Conservation (phyloP, 2,329 filamentous ascomycete species). For the Trichoderma brevicompactum region DNA sequence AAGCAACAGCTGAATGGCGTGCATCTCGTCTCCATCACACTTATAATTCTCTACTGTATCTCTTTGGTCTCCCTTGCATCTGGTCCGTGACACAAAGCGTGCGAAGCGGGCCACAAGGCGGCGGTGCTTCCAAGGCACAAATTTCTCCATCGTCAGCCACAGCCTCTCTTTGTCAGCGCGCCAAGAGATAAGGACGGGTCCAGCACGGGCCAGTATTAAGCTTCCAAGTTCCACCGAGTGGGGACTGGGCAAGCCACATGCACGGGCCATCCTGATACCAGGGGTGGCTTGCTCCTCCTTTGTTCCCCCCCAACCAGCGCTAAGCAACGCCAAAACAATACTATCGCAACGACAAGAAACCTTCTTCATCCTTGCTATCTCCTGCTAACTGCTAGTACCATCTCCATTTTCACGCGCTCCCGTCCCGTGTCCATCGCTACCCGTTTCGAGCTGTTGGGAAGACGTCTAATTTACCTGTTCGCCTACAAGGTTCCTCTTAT, state of each 20-base stretch:
- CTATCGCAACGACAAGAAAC: slow-evolving; percentile 24
- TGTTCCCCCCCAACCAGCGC: slow-evolving; percentile 1
- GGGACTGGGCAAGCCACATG: slow-evolving; percentile 23
- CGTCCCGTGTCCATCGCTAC: slow-evolving; percentile 14
- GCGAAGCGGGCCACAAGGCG: slow-evolving; percentile 11
- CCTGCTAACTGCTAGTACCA: background rate
- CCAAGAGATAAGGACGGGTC: slow-evolving; percentile 28
- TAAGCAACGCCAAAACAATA: slow-evolving; percentile 20
- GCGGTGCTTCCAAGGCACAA: slow-evolving; percentile 23
- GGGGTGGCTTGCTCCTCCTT: slow-evolving; percentile 19
- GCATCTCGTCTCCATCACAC: background rate
- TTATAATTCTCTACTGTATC: background rate
- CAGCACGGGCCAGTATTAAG: slow-evolving; percentile 22
- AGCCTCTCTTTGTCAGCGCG: slow-evolving; percentile 24
- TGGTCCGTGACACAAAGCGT: too few relatives aligned
- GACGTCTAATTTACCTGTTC: slow-evolving; percentile 2
- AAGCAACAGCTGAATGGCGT: slow-evolving; percentile 7
- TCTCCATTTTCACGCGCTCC: slow-evolving; percentile 13
- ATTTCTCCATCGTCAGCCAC: slow-evolving; percentile 26
- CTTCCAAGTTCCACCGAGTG: background rate
- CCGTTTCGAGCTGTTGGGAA: slow-evolving; percentile 3
- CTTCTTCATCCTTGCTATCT: slow-evolving; percentile 24
- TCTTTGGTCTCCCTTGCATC: background rate
- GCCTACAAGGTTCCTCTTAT: background rate
- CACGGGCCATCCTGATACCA: slow-evolving; percentile 9